Evolutionary conservation across 2,329 filamentous ascomycete species (phyloP), one percentile per base, ranked within the genome.

Genomic region (Aspergillus puulaauensis): DNA sequence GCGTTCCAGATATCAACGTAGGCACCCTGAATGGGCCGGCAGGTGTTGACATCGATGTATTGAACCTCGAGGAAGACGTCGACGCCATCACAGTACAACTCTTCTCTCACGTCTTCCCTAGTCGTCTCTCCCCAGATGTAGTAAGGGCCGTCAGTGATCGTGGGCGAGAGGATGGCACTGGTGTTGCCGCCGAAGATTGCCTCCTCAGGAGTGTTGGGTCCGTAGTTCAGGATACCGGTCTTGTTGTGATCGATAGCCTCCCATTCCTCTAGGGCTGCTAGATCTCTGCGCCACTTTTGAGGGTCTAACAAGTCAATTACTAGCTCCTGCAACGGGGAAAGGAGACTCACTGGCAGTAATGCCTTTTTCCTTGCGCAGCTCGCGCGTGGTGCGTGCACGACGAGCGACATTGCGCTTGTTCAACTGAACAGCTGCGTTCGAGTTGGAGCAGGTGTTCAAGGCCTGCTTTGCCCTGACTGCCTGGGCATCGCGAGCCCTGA

Each of bases 1-100:
- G 77, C 78, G 40, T 77, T 71, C 79, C 78, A 81, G 45, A 79
- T 75, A 60, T 80, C 78, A 40, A 79, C 69, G 15, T 76, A 60
- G 3, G 77, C 70, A 8, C 71, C 67, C 2, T 69, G 67, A 0
- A 75, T 68, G 2, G 77, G 73, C 49, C 70, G 66, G 68, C 79
- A 80, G 31, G 76, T 80, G 52, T 75, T 74, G 54, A 80, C 72
- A 59, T 81, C 77, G 53, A 81, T 73, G 62, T 79, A 79, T 44
- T 79, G 76, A 11, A 80, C 60, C 57, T 80, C 78, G 11, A 81
- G 63, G 61, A 74, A 72, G 49, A 78, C 51, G 6, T 77, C 75
- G 9, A 80, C 68, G n/a, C 79, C 79, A 0, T 71, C 67, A 2
- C 60, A 71, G 59, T 70, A 68, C 8, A 66, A 48, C 4, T 68